A percentile compares a stretch with the other conserved stretches of the same genome.
These are phyloP conservation scores for Phallus indusiatus DNA, from an alignment of 768 basidiomycete species.

Conservation along the genomic window DNA sequence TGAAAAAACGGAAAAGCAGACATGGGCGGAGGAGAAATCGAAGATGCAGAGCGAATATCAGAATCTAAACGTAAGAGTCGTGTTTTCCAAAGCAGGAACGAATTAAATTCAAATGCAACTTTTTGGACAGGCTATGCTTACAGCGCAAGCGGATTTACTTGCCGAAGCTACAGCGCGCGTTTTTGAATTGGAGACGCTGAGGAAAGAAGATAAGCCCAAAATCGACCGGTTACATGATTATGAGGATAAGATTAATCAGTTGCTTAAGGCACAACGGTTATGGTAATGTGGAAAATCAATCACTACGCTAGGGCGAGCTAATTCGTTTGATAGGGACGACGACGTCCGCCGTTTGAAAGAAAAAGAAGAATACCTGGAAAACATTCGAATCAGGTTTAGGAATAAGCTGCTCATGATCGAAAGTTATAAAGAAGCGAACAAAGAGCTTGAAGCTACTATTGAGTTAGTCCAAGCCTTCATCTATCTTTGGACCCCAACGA, in stretches of 20 bases:
- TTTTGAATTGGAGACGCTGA: constrained; percentile 63
- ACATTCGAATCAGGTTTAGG: constrained; percentile 47
- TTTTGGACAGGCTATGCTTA: constrained; percentile 47
- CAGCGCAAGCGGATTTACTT: constrained; percentile 58
- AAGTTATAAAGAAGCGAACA: constrained; percentile 44
- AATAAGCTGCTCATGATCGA: constrained; percentile 60
- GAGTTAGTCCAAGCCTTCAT: constrained; percentile 32
- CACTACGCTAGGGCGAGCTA: neutral
- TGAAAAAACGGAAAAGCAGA: constrained; percentile 70
- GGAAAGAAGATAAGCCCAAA: constrained; percentile 73
- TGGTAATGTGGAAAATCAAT: constrained; percentile 42
- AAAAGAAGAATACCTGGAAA: constrained; percentile 46
- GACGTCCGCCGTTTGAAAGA: constrained; percentile 66
- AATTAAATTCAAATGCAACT: neutral
- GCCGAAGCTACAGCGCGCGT: constrained; percentile 61
- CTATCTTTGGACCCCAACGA: neutral
- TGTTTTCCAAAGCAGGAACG: neutral
- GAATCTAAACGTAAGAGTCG: constrained; percentile 47
- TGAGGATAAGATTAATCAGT: constrained; percentile 78
- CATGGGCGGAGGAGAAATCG: constrained; percentile 64
- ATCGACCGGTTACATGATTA: constrained; percentile 76
- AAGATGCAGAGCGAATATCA: constrained; percentile 59
- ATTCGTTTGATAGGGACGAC: constrained; percentile 44
- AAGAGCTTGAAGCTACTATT: constrained; percentile 45
- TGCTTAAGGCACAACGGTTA: constrained; percentile 62